Conservation (phyloP, 2,329 filamentous ascomycete genomes). For the Fonsecaea pedrosoi region DNA sequence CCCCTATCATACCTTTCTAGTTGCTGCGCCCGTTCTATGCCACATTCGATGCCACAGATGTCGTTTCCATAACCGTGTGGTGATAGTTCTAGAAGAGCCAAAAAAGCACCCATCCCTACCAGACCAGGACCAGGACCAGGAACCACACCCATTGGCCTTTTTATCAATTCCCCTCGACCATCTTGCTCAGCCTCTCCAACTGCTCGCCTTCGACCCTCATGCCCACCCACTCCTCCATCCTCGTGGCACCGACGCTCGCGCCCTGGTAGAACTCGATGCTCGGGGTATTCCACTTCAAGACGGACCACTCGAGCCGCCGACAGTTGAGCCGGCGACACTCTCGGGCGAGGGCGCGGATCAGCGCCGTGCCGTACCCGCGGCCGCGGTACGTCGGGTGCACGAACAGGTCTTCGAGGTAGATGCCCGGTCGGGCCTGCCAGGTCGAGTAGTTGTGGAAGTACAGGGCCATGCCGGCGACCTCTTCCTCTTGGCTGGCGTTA, state of each 20-base stretch:
- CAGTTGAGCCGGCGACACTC: constrained; percentile 77
- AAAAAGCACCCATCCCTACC: not conserved
- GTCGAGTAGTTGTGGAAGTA: constrained; percentile 98
- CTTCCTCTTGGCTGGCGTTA: constrained; percentile 43
- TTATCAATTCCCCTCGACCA: constrained; percentile 5
- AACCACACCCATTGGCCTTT: no score
- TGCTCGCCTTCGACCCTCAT: constrained; percentile 58
- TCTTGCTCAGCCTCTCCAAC: constrained; percentile 46
- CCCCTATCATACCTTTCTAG: not conserved
- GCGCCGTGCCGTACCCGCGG: constrained; percentile 77
- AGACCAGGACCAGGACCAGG: not conserved
- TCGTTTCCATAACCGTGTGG: not conserved
- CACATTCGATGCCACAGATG: not conserved
- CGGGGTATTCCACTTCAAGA: constrained; percentile 90
- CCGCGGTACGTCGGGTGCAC: constrained; percentile 74
- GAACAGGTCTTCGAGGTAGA: constrained; percentile 94
- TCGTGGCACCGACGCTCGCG: constrained; percentile 49
- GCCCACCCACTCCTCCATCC: constrained; percentile 57
- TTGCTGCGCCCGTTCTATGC: constrained; percentile 1
- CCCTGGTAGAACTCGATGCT: constrained; percentile 82
- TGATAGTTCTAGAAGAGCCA: constrained; percentile 1
- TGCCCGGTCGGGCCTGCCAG: constrained; percentile 83
- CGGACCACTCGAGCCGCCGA: constrained; percentile 83
- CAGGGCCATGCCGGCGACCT: constrained; percentile 77
- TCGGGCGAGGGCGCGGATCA: constrained; percentile 78